phyloP scores from a whole-genome alignment of 129 eudicot species.

The Scalesia atractyloides region DNA sequence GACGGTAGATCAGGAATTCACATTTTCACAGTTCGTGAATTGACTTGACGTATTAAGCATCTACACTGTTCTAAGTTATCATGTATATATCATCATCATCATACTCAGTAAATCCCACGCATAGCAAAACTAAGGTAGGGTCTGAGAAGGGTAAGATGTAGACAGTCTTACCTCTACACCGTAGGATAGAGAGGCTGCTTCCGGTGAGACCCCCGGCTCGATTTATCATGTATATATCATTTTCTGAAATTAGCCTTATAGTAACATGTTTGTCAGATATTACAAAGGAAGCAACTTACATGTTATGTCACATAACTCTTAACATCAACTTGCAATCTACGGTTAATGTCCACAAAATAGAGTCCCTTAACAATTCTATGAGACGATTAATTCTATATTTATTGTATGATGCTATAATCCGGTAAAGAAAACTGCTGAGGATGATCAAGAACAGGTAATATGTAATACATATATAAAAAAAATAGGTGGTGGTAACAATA shows the following conservation, averaged over 20 bases:
- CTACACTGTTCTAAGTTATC: neutral
- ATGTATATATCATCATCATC: conserved; percentile 17
- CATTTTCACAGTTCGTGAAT: conserved; percentile 4
- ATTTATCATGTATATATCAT: conserved; percentile 15
- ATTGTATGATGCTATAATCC: neutral
- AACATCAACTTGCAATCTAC: conserved; percentile 7
- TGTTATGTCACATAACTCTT: neutral
- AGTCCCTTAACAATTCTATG: neutral
- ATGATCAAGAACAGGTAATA: conserved; percentile 1
- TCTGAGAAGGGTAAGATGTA: too few species aligned
- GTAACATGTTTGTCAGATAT: conserved; percentile 10
- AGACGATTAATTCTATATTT: neutral
- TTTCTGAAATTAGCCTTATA: neutral
- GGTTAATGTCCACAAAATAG: neutral
- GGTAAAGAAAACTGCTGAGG: neutral
- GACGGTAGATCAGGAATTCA: conserved; percentile 17
- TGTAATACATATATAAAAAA: neutral
- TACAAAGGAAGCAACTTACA: neutral
- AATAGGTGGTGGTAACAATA: neutral
- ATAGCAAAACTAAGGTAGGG: too few species aligned
- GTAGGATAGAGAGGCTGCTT: too few species aligned
- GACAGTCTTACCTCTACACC: too few species aligned
- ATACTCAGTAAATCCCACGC: too few species aligned
- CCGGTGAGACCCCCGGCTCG: too few species aligned
- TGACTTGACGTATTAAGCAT: neutral